phyloP scores from a whole-genome alignment of 805 yeast genomes.

The Candida nonsorbophila region DNA sequence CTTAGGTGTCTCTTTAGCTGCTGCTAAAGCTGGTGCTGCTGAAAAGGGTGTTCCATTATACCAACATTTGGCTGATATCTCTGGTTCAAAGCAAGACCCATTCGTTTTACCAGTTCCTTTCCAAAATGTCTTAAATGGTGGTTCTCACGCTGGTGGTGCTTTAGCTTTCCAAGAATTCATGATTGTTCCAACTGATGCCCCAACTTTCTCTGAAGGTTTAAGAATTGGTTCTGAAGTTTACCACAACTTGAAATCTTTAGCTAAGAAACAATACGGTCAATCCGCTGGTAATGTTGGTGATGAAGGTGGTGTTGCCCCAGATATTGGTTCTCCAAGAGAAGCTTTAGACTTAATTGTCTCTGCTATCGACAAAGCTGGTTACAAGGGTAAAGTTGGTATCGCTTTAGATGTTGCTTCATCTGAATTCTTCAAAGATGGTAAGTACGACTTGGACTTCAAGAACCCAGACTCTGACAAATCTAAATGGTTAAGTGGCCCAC shows the following conservation, averaged over 20 bases:
- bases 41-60: constrained; percentile 91
- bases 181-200: constrained; percentile 95
- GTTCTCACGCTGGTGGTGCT: constrained; percentile 99
- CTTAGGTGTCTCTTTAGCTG: constrained; percentile 96
- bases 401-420: constrained; percentile 97
- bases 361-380: constrained; percentile 92
- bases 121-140: constrained; percentile 99
- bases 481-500: constrained; percentile 85
- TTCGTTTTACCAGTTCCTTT: constrained; percentile 97
- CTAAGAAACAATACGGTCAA: constrained; percentile 94
- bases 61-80: constrained; percentile 79
- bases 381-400: constrained; percentile 86
- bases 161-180: constrained; percentile 99
- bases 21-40: constrained; percentile 97
- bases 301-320: constrained; percentile 99
- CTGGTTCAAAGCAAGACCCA: constrained; percentile 70
- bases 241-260: constrained; percentile 89
- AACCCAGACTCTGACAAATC: constrained; percentile 88
- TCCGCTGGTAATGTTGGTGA: constrained; percentile 99
- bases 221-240: constrained; percentile 97
- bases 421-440: constrained; percentile 95
- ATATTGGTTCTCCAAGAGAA: constrained; percentile 90
- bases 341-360: constrained; percentile 90
- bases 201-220: constrained; percentile 88
- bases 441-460: constrained; percentile 98